Conservation (phyloP, 192 early-diverging fungal genomes). For the Rhizophagus clarus region DNA sequence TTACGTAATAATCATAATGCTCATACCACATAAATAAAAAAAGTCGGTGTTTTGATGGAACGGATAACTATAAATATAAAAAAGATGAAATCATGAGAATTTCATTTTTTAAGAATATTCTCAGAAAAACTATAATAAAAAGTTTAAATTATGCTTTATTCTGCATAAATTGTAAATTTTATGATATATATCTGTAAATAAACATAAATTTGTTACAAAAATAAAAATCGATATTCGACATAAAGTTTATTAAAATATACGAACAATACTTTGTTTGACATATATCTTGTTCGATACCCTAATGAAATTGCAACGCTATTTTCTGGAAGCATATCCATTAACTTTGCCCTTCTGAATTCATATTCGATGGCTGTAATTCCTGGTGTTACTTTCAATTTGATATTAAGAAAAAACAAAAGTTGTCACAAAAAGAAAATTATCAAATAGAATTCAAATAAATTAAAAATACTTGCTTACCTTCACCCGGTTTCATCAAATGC, state of each 20-base stretch:
- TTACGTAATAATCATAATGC: constrained; percentile 5
- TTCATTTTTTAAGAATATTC: no score
- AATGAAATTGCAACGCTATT: constrained; percentile 69
- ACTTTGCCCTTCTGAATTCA: constrained; percentile 64
- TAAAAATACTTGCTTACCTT: constrained; percentile 52
- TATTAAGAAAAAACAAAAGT: constrained; percentile 20
- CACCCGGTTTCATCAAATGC: constrained; percentile 70
- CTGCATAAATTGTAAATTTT: background rate
- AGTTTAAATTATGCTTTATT: background rate
- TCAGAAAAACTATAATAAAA: background rate
- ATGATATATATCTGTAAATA: background rate
- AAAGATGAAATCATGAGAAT: background rate
- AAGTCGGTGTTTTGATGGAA: constrained; percentile 95
- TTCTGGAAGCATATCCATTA: constrained; percentile 66
- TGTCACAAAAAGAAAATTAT: background rate
- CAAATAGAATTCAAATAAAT: no score
- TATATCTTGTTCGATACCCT: constrained; percentile 78
- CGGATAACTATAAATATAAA: constrained; percentile 59
- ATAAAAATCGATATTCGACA: background rate
- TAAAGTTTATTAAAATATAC: constrained; percentile 1
- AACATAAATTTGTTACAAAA: background rate
- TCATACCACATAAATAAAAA: constrained; percentile 70
- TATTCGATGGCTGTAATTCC: constrained; percentile 80
- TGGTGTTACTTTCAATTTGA: constrained; percentile 62
- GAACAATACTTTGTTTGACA: constrained; percentile 88